Evolutionary conservation across 106 monocot species (phyloP).

Genomic region (Alisma plantagoaquatica): DNA sequence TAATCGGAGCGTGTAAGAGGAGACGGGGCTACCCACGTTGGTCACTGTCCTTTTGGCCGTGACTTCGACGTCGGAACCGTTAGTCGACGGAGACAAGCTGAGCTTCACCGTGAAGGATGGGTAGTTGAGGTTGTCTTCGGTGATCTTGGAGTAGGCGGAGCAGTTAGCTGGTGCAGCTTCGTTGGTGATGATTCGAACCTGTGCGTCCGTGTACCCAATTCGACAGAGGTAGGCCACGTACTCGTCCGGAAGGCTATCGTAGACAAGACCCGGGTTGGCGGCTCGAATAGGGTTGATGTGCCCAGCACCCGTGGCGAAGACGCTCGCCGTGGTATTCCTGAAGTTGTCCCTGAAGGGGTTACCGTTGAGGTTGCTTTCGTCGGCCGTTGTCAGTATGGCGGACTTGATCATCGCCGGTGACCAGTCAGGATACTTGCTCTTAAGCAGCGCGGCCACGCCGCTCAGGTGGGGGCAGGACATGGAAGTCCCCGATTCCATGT

Average conservation of each 20-base stretch:
- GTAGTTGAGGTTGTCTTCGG: conserved; percentile 54
- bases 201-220: conserved; percentile 31
- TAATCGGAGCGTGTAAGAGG: conserved; percentile 33
- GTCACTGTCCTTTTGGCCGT: conserved; percentile 36
- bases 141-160: conserved; percentile 17
- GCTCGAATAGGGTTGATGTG: conserved; percentile 50
- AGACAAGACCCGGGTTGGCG: conserved; percentile 56
- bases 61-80: conserved; percentile 2
- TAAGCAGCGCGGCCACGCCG: too few species aligned
- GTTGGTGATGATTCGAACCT: conserved; percentile 56
- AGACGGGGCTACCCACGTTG: conserved; percentile 45
- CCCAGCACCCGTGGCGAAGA: conserved; percentile 50
- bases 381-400: conserved; percentile 69
- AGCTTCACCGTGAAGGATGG: conserved; percentile 53
- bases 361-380: conserved; percentile 31
- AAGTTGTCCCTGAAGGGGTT: conserved; percentile 49
- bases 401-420: too few species aligned
- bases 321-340: conserved; percentile 10
- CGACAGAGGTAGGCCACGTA: conserved; percentile 62
- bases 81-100: conserved; percentile 17
- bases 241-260: conserved; percentile 46
- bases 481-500: conserved; percentile 74
- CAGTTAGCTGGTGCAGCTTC: conserved; percentile 11
- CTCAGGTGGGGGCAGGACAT: conserved; percentile 95
- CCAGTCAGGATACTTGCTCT: too few species aligned